Evolutionary conservation across 2,329 filamentous ascomycete genomes (phyloP).

Genomic region (Thielaviopsis euricoi): DNA sequence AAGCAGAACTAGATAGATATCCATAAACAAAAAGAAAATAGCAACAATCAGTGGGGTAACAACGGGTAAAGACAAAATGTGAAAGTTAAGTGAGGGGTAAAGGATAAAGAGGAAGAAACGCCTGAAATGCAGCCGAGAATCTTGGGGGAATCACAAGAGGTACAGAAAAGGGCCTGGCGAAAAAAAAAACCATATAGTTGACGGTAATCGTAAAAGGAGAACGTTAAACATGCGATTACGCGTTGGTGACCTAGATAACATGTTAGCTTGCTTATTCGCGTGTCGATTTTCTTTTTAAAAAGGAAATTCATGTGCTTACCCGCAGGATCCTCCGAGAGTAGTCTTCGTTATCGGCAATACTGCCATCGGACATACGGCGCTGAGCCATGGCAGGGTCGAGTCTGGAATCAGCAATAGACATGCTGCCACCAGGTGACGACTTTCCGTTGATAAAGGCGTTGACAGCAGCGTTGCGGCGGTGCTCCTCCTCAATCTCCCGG

Average conservation of each 20-base stretch:
- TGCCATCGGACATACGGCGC: constrained; percentile 78
- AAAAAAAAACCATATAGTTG: constrained; percentile 2
- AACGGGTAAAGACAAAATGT: background rate
- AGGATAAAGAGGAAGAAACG: constrained; percentile 6
- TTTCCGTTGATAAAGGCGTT: constrained; percentile 55
- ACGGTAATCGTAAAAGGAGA: constrained; percentile 6
- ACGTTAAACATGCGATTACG: constrained; percentile 23
- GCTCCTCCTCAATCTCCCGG: constrained; percentile 66
- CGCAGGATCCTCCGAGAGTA: constrained; percentile 92
- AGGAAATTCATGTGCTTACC: constrained; percentile 36
- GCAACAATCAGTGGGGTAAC: constrained; percentile 1
- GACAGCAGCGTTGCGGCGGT: constrained; percentile 63
- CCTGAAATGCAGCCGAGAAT: constrained; percentile 11
- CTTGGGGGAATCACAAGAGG: constrained; percentile 9
- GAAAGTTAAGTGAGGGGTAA: background rate
- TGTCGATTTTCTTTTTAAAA: background rate
- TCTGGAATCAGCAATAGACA: constrained; percentile 65
- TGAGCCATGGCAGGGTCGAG: constrained; percentile 77
- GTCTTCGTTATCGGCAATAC: constrained; percentile 92
- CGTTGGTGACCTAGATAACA: constrained; percentile 36
- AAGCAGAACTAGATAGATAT: constrained; percentile 8
- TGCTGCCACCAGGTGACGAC: constrained; percentile 44
- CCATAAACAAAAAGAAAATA: constrained; percentile 9
- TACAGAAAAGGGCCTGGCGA: constrained; percentile 8
- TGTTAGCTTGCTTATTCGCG: constrained; percentile 12